A percentile compares a stretch with the other conserved stretches of the same genome.
These are phyloP conservation scores for Yamadazyma mexicana DNA, from an alignment of 1,139 yeast genomes.

Conservation along the genomic window DNA sequence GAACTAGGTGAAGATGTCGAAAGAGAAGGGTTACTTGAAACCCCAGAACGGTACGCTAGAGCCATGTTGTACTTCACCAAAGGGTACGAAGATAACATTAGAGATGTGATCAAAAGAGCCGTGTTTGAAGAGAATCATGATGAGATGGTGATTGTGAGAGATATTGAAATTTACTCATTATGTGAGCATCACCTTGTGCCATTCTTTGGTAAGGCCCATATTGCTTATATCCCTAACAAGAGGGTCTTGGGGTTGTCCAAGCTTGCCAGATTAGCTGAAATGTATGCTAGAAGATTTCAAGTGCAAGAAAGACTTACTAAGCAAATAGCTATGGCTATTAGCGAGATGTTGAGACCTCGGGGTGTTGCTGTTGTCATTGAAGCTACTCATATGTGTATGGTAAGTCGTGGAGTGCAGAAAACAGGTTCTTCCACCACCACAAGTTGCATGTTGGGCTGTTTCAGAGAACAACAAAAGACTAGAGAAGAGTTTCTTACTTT, in stretches of 20 bases:
- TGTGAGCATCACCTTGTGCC: slow-evolving; percentile 99
- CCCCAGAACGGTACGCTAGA: slow-evolving; percentile 94
- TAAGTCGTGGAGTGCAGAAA: slow-evolving; percentile 95
- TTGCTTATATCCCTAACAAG: slow-evolving; percentile 94
- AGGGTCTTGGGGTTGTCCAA: slow-evolving; percentile 93
- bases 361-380: slow-evolving; percentile 99
- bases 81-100: slow-evolving; percentile 91
- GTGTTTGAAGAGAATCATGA: slow-evolving; percentile 98
- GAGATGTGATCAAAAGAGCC: slow-evolving; percentile 90
- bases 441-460: slow-evolving; percentile 95
- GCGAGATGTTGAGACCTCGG: slow-evolving; percentile 86
- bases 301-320: slow-evolving; percentile 96
- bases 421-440: slow-evolving; percentile 93
- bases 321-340: slow-evolving; percentile 94
- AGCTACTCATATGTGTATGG: slow-evolving; percentile 99
- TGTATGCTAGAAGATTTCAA: slow-evolving; percentile 93
- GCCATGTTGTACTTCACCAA: slow-evolving; percentile 95
- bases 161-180: slow-evolving; percentile 85
- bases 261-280: slow-evolving; percentile 92
- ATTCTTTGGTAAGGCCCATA: slow-evolving; percentile 93
- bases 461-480: slow-evolving; percentile 89
- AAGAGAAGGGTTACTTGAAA: slow-evolving; percentile 88
- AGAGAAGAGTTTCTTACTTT: slow-evolving; percentile 93
- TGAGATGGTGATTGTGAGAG: slow-evolving; percentile 97
- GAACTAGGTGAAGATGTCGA: slow-evolving; percentile 91